Evolutionary conservation across 306 rosid species (phyloP), one percentile per base, ranked within the genome.

Genomic region (Vigna radiata): DNA sequence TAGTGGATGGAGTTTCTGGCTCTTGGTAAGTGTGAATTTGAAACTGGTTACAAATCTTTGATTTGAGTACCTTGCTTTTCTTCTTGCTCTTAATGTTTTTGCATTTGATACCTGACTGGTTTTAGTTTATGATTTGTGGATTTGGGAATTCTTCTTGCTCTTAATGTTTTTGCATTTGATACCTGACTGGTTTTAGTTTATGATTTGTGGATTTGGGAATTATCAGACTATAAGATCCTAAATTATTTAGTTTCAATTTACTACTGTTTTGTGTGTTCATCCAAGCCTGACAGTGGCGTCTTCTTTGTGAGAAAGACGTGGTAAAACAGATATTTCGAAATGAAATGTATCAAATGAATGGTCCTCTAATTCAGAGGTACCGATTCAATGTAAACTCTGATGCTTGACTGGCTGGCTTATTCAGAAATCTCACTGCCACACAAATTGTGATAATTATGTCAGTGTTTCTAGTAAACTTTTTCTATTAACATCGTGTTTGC

Each of bases 1-100:
- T 96, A 25, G 99, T 96, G 2, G 99, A 96, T 75, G 99, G 99
- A 43, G 58, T 96, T 81, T 96, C 99, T 53, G 99, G 99, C 7
- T 83, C 75, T 81, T 96, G 99, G 99, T 96, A 71, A 72, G 86
- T 79, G 70, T 6, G 37, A 82, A 27, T 13, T 64, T 41, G 1
- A 23, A 65, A 18, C 70, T 17, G 47, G 5, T 49, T 18, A 48
- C 47, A 41, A 67, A 16, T 18, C 1, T 29, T 16, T 19, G 63
- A 27, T 49, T 70, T 49, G 2, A 41, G 44, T 70, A 29, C 48
- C 39, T 54, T 64, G 27, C 7, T 64, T n/a, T 31, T 75, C 56
- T 50, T 60, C 2, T 66, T 67, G 19, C 8, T 31, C 44, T 56
- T 14, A 10, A 46, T 47, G 25, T 83, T 49, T 68, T 78, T 62